These are phyloP conservation scores for Parmelia sp. DNA, from an alignment of 495 filamentous ascomycete genomes.

Conservation along the genomic window DNA sequence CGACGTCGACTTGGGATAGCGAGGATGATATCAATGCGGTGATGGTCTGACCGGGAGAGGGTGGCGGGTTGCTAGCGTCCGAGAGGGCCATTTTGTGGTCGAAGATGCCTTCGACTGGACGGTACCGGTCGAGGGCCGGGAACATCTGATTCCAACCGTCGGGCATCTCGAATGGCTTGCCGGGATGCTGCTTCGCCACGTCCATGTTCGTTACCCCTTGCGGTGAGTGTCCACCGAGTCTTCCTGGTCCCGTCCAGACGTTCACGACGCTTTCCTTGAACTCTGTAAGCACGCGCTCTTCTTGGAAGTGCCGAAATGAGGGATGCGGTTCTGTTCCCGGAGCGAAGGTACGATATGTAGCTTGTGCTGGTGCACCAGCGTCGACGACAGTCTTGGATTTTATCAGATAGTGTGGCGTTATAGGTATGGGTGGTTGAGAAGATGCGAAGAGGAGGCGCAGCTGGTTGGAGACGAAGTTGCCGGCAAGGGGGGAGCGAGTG, in stretches of 20 bases:
- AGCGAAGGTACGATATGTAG: conserved; percentile 58
- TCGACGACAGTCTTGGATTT: conserved; percentile 82
- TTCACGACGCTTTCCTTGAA: conserved; percentile 98
- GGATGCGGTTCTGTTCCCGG: conserved; percentile 54
- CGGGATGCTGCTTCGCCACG: conserved; percentile 53
- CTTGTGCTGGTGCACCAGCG: conserved; percentile 72
- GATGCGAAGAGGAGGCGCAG: conserved; percentile 71
- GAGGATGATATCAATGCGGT: conserved; percentile 72
- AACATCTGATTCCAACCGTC: conserved; percentile 94
- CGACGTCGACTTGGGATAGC: conserved; percentile 74
- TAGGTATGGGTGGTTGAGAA: conserved; percentile 67
- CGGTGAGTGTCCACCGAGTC: conserved; percentile 52
- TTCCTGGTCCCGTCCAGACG: conserved; percentile 79
- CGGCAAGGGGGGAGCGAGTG: conserved; percentile 74
- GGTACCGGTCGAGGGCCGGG: conserved; percentile 68
- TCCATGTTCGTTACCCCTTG: conserved; percentile 62
- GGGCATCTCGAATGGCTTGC: conserved; percentile 90
- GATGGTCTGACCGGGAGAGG: conserved; percentile 66
- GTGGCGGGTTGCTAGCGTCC: conserved; percentile 41
- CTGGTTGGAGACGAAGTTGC: conserved; percentile 83
- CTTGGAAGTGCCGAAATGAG: conserved; percentile 73
- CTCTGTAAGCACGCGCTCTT: conserved; percentile 87
- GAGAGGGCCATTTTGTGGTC: conserved; percentile 64
- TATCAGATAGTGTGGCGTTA: conserved; percentile 83
- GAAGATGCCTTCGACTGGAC: conserved; percentile 79